Conservation (phyloP, 1,139 yeast genomes). For the Pichia sp. region DNA sequence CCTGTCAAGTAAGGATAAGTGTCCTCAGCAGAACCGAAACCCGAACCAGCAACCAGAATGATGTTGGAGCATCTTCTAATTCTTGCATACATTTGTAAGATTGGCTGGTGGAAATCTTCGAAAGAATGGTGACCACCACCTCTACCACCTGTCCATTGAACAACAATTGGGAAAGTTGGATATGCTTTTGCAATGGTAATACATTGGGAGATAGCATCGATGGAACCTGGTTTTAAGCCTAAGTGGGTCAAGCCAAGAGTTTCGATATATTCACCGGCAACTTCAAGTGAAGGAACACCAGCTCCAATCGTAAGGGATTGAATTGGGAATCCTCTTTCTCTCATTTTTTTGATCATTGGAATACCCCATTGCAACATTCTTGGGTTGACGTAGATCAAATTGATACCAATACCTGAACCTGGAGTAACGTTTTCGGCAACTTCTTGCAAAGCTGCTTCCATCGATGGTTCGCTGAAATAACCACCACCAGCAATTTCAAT, state of each 20-base stretch:
- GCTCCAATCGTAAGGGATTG: constrained; percentile 98
- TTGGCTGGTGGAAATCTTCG: constrained; percentile 98
- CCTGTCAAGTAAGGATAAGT: constrained; percentile 97
- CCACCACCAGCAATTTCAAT: constrained; percentile 99
- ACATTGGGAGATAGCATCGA: constrained; percentile 84
- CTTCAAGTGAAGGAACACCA: constrained; percentile 97
- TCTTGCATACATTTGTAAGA: constrained; percentile 90
- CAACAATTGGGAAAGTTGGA: constrained; percentile 91
- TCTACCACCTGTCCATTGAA: constrained; percentile 99
- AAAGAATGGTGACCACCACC: constrained; percentile 99
- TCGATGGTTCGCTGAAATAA: constrained; percentile 67
- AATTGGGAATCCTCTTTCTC: constrained; percentile 90
- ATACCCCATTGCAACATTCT: constrained; percentile 98
- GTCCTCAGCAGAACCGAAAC: constrained; percentile 95
- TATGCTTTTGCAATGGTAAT: constrained; percentile 91
- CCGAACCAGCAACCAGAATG: constrained; percentile 92
- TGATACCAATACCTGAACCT: constrained; percentile 86
- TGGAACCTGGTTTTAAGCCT: constrained; percentile 96
- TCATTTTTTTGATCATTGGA: constrained; percentile 83
- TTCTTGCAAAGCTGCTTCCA: constrained; percentile 71
- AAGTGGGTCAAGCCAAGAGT: constrained; percentile 89
- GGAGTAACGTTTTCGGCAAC: constrained; percentile 65
- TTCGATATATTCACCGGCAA: constrained; percentile 92
- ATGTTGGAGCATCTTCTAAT: constrained; percentile 90
- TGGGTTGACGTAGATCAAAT: constrained; percentile 93